Evolutionary conservation across 768 basidiomycete genomes (phyloP), one percentile per base, ranked within the genome.

Genomic region (Fomitopsis serialis): DNA sequence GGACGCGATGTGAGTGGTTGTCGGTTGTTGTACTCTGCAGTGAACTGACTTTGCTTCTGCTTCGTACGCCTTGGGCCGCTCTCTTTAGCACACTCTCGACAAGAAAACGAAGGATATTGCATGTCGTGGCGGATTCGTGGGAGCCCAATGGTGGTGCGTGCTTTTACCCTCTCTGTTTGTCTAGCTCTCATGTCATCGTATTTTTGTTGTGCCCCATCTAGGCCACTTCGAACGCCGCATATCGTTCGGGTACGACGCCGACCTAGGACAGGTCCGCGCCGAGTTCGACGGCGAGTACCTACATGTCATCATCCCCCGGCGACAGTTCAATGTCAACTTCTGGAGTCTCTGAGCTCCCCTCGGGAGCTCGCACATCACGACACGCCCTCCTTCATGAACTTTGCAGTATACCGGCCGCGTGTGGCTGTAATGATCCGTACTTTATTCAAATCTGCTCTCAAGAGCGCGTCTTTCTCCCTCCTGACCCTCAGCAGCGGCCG

Each of bases 221-320:
- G 71, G 84, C 43, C 87, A 89, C 60, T 88, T 89, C 63, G 87
- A 89, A 64, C 80, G 85, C 10, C 81, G 87, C 17, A 81, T 89
- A 3, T 79, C 82, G 15, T 89, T 89, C 62, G 86, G 85, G 34
- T 83, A 85, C 64, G 87, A 89, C 57, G 87, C 87, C 1, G 85
- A 88, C 63, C 67, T 89, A 12, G 71, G 74, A 0, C 82, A 79
- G 59, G 85, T 89, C 45, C 79, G 82, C 45, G 87, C 87, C 21
- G 84, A 87, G 67, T 88, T 88, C 63, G 81, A 87, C 61, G 84
- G 85, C 43, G 83, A 85, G 56, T 73, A 82, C 65, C 69, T 89
- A 52, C 76, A 77, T 50, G 74, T 89, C 56, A 73, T 74, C 45
- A 76, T 89, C 13, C 87, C 85, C 23, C 70, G 76, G 45, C 72